phyloP scores from a whole-genome alignment of 2,329 filamentous ascomycete species.

The Stemphylium beticola region DNA sequence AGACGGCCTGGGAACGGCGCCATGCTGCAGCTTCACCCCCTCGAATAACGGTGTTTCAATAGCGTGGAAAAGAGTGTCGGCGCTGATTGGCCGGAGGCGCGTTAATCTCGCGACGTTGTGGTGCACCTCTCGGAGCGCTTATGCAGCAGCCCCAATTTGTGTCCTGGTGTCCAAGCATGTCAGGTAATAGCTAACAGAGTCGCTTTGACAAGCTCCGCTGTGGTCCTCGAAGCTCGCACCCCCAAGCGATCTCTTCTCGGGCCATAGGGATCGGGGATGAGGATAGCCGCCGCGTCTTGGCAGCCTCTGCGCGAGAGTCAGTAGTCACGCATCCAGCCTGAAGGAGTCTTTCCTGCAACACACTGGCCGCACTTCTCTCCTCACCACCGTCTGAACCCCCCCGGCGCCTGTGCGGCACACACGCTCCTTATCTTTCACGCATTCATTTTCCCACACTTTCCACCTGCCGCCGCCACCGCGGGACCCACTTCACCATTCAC shows the following conservation, averaged over 20 bases:
- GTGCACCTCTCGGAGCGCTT: conserved; percentile 11
- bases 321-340: conserved; percentile 12
- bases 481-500: conserved; percentile 7
- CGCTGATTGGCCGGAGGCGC: conserved; percentile 16
- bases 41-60: conserved; percentile 1
- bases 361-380: conserved; percentile 20
- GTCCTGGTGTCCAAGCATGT: conserved; percentile 19
- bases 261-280: conserved; percentile 21
- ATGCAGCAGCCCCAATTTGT: conserved; percentile 18
- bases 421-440: conserved; percentile 19
- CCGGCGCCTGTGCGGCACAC: conserved; percentile 8
- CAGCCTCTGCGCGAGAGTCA: conserved; percentile 12
- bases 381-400: conserved; percentile 25
- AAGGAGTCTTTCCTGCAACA: conserved; percentile 22
- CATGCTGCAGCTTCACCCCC: neutral
- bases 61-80: neutral
- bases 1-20: conserved; percentile 9
- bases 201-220: conserved; percentile 14
- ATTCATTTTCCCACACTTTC: conserved; percentile 12
- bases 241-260: conserved; percentile 17
- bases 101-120: conserved; percentile 13
- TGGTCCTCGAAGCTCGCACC: conserved; percentile 18
- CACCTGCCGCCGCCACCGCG: neutral
- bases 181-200: conserved; percentile 12
- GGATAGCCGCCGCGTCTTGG: conserved; percentile 20